Percentiles rank a stretch among this genome's conserved stretches.
These are phyloP conservation scores for Vickermania ingenoplastis DNA, from an alignment of 208 protist genomes.

Conservation along the genomic window DNA sequence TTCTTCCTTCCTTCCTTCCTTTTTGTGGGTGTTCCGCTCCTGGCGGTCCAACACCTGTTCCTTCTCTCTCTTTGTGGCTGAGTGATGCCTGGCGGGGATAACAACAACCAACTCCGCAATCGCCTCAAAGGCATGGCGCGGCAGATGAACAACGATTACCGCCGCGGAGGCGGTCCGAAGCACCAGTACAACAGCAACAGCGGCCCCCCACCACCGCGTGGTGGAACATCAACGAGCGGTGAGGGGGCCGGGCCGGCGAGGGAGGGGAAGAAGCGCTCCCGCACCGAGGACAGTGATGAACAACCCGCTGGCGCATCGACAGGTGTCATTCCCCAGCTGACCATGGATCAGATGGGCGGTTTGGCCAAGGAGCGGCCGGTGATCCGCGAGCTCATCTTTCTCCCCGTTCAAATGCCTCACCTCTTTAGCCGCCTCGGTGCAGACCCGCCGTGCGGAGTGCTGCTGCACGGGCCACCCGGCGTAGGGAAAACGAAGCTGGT, in stretches of 20 bases:
- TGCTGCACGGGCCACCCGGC: conserved; percentile 96
- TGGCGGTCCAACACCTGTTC: too few relatives aligned
- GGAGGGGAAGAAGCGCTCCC: not conserved
- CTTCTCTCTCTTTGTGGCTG: too few relatives aligned
- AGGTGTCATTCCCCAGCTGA: conserved; percentile 77
- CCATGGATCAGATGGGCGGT: conserved; percentile 88
- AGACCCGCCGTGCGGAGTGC: conserved; percentile 91
- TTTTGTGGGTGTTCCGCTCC: too few relatives aligned
- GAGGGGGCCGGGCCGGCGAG: not conserved
- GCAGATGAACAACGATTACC: conserved; percentile 24
- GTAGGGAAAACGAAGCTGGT: conserved; percentile 95
- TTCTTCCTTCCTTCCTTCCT: too few relatives aligned
- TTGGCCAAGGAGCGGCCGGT: conserved; percentile 83
- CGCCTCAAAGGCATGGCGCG: conserved; percentile 44
- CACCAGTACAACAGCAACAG: conserved; percentile 9
- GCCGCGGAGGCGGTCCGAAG: conserved; percentile 12
- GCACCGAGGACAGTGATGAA: conserved; percentile 8
- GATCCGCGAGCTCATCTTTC: conserved; percentile 94
- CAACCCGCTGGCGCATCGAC: conserved; percentile 22
- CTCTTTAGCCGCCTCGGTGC: conserved; percentile 93
- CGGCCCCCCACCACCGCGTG: too few relatives aligned
- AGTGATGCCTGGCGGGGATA: too few relatives aligned
- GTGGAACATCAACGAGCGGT: not conserved
- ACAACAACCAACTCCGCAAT: conserved; percentile 41
- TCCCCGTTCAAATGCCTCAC: conserved; percentile 92